Conservation (phyloP, 345 rosid genomes). For the Salix viminalis region DNA sequence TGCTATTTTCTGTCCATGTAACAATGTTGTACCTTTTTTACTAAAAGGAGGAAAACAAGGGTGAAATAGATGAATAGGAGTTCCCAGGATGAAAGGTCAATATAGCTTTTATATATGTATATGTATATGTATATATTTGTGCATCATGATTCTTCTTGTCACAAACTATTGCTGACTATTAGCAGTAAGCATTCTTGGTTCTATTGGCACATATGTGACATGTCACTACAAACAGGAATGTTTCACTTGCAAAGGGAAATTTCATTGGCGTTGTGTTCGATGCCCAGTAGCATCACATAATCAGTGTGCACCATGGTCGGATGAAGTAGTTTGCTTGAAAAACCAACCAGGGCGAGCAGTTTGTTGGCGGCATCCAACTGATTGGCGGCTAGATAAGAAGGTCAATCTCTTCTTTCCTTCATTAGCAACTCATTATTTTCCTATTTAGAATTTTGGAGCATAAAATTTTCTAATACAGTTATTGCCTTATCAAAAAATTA, state of each 20-base stretch:
- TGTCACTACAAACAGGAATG: conserved; percentile 50
- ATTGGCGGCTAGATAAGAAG: conserved; percentile 67
- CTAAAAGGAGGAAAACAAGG: background rate
- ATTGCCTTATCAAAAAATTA: background rate
- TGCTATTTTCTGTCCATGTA: background rate
- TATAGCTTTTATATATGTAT: too few relatives aligned
- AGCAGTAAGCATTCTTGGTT: background rate
- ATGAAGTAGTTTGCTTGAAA: conserved; percentile 51
- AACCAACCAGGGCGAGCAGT: conserved; percentile 57
- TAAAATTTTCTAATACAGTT: background rate
- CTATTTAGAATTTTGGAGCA: background rate
- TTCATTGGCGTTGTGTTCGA: conserved; percentile 61
- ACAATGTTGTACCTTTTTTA: background rate
- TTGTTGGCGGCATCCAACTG: conserved; percentile 88
- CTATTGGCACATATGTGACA: background rate
- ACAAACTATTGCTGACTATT: background rate
- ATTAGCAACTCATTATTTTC: conserved; percentile 7
- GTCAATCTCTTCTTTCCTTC: conserved; percentile 63
- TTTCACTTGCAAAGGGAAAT: conserved; percentile 64
- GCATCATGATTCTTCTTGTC: background rate
- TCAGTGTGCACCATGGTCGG: conserved; percentile 79
- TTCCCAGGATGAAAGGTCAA: background rate
- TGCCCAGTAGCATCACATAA: conserved; percentile 71
- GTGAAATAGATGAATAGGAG: background rate
- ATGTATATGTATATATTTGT: background rate